Evolutionary conservation across 73 alveolate species (phyloP).

Genomic region (Vitrella brassicaformis): DNA sequence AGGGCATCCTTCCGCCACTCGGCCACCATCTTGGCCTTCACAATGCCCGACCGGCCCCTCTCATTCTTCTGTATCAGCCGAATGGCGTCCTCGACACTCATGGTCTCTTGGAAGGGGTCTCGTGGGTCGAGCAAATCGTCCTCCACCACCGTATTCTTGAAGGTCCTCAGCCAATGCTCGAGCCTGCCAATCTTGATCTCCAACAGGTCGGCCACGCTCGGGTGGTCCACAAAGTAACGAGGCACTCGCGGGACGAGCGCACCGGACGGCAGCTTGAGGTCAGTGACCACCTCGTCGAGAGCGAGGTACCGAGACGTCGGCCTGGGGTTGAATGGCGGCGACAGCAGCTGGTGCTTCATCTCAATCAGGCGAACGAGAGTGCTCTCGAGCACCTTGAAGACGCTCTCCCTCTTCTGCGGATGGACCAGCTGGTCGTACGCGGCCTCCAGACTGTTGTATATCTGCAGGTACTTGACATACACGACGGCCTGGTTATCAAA

Average conservation of each 20-base stretch:
- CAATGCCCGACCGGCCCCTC: conserved; percentile 70
- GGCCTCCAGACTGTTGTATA: conserved; percentile 78
- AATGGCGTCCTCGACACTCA: neutral
- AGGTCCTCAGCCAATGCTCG: neutral
- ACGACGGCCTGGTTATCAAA: neutral
- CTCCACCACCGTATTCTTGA: neutral
- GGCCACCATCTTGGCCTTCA: neutral
- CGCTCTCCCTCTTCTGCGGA: conserved; percentile 88
- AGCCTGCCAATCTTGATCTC: neutral
- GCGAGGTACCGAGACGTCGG: neutral
- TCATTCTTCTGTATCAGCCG: conserved; percentile 62
- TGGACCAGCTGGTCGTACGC: conserved; percentile 96
- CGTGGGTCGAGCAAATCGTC: neutral
- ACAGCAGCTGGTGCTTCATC: neutral
- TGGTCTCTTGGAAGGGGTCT: neutral
- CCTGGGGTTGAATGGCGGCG: neutral
- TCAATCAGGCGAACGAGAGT: neutral
- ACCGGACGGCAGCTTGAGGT: neutral
- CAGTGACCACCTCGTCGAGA: neutral
- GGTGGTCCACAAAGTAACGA: neutral
- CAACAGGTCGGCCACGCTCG: neutral
- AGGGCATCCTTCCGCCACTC: neutral
- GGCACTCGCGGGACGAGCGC: neutral
- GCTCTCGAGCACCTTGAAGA: conserved; percentile 73
- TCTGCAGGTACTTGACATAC: neutral